These are phyloP conservation scores for Euphorbia schlechtendalii DNA, from an alignment of 441 rosid genomes.

Conservation along the genomic window DNA sequence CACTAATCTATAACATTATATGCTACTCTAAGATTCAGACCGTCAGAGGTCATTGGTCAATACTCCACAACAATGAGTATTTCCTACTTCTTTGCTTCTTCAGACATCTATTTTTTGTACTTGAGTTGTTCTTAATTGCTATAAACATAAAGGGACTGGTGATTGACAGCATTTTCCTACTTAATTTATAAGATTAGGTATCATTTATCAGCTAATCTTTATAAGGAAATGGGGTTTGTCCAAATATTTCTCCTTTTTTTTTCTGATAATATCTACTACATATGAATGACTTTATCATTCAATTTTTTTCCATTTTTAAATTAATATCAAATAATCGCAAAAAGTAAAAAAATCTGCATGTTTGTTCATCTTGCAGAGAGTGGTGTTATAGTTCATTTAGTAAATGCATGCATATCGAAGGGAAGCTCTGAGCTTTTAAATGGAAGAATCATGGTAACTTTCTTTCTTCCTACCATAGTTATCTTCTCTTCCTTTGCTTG, in stretches of 20 bases:
- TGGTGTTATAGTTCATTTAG: conserved; percentile 34
- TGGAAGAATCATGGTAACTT: conserved; percentile 62
- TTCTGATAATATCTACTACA: background rate
- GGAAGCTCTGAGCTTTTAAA: conserved; percentile 51
- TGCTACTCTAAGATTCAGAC: background rate
- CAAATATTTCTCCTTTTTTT: background rate
- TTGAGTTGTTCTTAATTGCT: background rate
- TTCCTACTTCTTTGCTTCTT: background rate
- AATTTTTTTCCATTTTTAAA: conserved; percentile 9
- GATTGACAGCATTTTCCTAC: background rate
- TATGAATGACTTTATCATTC: conserved; percentile 9
- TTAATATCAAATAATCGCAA: background rate
- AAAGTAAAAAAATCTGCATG: conserved; percentile 8
- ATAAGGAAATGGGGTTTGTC: background rate
- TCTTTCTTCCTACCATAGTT: conserved; percentile 2
- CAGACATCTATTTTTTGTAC: background rate
- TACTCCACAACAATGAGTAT: background rate
- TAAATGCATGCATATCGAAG: conserved; percentile 65
- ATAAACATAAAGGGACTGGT: background rate
- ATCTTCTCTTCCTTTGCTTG: conserved; percentile 3
- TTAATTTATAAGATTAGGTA: background rate
- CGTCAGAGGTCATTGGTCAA: background rate
- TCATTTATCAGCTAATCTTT: conserved; percentile 7
- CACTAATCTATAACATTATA: background rate
- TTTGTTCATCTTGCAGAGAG: conserved; percentile 43